Evolutionary conservation across 2,329 filamentous ascomycete genomes (phyloP).

Genomic region (Ramichloridium luteum): DNA sequence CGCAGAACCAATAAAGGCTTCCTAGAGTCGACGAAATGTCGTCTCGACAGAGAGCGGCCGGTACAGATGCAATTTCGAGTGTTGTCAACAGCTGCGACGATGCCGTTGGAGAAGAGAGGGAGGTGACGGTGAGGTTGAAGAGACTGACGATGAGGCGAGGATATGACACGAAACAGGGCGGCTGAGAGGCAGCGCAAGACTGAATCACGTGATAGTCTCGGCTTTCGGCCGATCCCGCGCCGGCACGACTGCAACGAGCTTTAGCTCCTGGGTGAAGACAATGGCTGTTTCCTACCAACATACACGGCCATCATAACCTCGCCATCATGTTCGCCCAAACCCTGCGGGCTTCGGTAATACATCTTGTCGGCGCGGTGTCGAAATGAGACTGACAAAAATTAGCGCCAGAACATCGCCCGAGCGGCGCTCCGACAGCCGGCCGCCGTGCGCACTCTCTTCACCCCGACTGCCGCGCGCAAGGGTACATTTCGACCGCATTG

Average conservation of each 20-base stretch:
- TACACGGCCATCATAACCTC: slow-evolving; percentile 6
- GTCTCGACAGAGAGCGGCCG: slow-evolving; percentile 22
- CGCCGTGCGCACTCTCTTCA: slow-evolving; percentile 50
- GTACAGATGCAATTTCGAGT: slow-evolving; percentile 7
- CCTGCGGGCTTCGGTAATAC: slow-evolving; percentile 46
- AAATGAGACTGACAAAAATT: slow-evolving; percentile 17
- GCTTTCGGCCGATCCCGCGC: neutral
- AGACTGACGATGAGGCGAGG: no score
- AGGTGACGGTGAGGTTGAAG: no score
- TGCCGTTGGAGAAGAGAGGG: neutral
- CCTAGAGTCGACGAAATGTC: slow-evolving; percentile 28
- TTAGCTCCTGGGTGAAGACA: neutral
- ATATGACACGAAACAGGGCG: no score
- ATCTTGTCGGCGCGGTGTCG: slow-evolving; percentile 3
- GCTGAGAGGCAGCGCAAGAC: no score
- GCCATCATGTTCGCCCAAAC: slow-evolving; percentile 48
- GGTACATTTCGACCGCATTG: slow-evolving; percentile 32
- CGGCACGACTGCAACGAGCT: slow-evolving; percentile 1
- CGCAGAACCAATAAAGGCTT: slow-evolving; percentile 51
- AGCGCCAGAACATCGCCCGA: slow-evolving; percentile 52
- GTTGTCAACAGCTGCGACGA: neutral
- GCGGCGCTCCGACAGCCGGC: slow-evolving; percentile 45
- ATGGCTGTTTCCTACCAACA: slow-evolving; percentile 1
- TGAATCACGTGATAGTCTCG: no score
- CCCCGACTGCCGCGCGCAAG: slow-evolving; percentile 47